phyloP scores from a whole-genome alignment of 192 early-diverging fungal genomes.

The Rhizophagus clarus region DNA sequence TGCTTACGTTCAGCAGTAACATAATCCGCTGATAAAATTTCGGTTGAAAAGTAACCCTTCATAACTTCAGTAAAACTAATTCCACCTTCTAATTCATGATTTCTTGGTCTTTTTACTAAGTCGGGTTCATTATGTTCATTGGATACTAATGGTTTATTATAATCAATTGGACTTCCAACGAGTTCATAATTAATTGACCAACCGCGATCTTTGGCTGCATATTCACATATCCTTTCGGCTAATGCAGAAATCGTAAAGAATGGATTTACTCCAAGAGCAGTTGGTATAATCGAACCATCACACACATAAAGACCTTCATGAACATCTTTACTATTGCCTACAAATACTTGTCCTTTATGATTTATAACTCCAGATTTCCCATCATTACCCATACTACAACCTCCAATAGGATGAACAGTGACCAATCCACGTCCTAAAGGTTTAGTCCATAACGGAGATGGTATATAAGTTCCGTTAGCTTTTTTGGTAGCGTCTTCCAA shows the following conservation, averaged over 20 bases:
- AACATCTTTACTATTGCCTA: slow-evolving; percentile 39
- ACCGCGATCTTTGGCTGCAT: slow-evolving; percentile 39
- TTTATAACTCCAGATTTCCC: slow-evolving; percentile 47
- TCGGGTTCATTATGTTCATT: slow-evolving; percentile 22
- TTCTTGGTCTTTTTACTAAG: neutral
- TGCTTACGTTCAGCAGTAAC: slow-evolving; percentile 37
- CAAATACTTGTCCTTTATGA: slow-evolving; percentile 50
- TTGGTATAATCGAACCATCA: slow-evolving; percentile 52
- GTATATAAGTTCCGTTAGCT: slow-evolving; percentile 42
- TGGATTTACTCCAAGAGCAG: slow-evolving; percentile 51
- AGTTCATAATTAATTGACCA: slow-evolving; percentile 47
- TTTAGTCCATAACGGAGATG: slow-evolving; percentile 39
- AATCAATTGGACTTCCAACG: slow-evolving; percentile 38
- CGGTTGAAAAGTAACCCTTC: slow-evolving; percentile 50
- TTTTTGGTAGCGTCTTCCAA: slow-evolving; percentile 33
- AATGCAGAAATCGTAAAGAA: slow-evolving; percentile 51
- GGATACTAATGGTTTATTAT: slow-evolving; percentile 32
- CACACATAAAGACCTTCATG: slow-evolving; percentile 51
- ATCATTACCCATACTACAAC: slow-evolving; percentile 43
- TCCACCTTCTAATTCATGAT: slow-evolving; percentile 26
- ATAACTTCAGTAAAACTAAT: slow-evolving; percentile 45
- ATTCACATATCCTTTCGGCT: slow-evolving; percentile 43
- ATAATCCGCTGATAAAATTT: slow-evolving; percentile 37
- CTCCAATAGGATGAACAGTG: slow-evolving; percentile 54
- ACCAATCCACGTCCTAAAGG: slow-evolving; percentile 38